These are phyloP conservation scores for Cyberlindnera americana DNA, from an alignment of 805 yeast species.

Conservation along the genomic window DNA sequence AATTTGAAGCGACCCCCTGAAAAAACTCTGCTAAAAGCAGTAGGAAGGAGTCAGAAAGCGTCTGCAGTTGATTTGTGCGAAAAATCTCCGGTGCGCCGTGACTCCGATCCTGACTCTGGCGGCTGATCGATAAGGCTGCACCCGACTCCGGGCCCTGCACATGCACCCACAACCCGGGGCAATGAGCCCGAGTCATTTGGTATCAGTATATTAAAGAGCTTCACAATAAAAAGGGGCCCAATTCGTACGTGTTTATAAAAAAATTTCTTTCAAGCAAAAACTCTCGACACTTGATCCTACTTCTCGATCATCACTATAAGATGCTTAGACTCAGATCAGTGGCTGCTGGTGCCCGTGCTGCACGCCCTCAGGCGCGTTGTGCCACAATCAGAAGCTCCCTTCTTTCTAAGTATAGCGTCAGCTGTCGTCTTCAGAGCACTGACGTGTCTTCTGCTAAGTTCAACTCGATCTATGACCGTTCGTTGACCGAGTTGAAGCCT, in stretches of 20 bases:
- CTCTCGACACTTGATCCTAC: no score
- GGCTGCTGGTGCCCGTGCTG: conserved; percentile 2
- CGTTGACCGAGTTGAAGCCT: conserved; percentile 15
- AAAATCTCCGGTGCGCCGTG: no score
- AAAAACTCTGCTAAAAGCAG: no score
- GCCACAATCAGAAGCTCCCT: neutral
- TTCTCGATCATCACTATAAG: no score
- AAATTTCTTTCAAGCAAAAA: no score
- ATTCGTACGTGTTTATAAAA: neutral
- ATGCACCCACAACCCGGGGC: no score
- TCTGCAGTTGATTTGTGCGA: no score
- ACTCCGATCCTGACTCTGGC: neutral
- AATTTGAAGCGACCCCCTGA: no score
- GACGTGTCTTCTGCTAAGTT: conserved; percentile 56
- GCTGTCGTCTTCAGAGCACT: conserved; percentile 30
- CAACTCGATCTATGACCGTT: conserved; percentile 42
- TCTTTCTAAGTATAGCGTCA: neutral
- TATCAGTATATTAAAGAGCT: neutral
- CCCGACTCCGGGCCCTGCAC: no score
- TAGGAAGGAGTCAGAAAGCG: no score
- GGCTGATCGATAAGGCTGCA: no score
- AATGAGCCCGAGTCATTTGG: neutral
- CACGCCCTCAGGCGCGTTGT: conserved; percentile 1
- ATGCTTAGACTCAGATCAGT: conserved; percentile 9
- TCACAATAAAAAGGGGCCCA: neutral